Conservation (phyloP, 345 rosid genomes). For the Eucalyptus grandis region DNA sequence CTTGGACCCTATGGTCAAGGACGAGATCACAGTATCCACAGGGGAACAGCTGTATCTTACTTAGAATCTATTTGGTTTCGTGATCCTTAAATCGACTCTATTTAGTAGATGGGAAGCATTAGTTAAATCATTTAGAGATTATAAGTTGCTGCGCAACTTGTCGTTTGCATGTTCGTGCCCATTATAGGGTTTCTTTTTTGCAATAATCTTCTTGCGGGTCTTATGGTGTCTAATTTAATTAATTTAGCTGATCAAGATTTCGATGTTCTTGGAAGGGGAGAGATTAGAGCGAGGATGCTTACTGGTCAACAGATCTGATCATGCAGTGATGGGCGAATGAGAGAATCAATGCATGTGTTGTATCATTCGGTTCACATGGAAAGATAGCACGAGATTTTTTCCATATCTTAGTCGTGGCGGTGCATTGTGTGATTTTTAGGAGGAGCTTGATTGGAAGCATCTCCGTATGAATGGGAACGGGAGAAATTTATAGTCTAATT, state of each 20-base stretch:
- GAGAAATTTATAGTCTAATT: not conserved
- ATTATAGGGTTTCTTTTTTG: not conserved
- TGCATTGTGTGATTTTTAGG: not conserved
- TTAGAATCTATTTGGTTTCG: not conserved
- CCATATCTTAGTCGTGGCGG: constrained; percentile 1
- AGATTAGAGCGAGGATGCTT: not conserved
- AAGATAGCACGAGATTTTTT: constrained; percentile 11
- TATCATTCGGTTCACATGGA: constrained; percentile 26
- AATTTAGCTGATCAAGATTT: not conserved
- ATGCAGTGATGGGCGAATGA: not conserved
- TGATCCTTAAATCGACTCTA: not conserved
- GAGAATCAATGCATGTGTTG: constrained; percentile 35
- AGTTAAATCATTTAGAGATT: not conserved
- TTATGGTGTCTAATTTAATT: not conserved
- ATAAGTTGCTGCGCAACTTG: not conserved
- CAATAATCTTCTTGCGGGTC: not conserved
- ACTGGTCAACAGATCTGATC: not conserved
- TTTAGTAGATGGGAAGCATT: not conserved
- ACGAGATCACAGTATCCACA: not conserved
- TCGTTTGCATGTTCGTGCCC: not conserved
- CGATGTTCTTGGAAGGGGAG: not conserved
- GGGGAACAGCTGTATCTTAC: not conserved
- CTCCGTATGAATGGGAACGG: constrained; percentile 10
- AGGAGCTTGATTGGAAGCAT: not conserved
- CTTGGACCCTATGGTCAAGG: not conserved